These are phyloP conservation scores for Ramalina intermedia DNA, from an alignment of 495 filamentous ascomycete species.

Conservation along the genomic window DNA sequence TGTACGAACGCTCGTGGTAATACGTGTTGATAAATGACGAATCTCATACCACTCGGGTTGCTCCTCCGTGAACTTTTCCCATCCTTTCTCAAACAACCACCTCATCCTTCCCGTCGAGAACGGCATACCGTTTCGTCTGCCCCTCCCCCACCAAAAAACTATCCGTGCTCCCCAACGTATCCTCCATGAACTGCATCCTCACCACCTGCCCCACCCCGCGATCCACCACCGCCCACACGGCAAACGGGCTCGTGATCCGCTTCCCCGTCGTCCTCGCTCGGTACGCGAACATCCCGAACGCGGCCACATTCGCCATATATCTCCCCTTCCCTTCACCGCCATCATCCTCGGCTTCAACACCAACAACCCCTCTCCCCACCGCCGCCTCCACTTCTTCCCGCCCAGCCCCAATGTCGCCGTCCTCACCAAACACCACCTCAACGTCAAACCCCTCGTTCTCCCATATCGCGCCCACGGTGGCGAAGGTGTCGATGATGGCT, in stretches of 20 bases:
- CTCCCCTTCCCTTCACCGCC: background rate
- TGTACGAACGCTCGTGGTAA: too few relatives aligned
- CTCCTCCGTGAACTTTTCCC: too few relatives aligned
- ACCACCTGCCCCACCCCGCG: constrained; percentile 5
- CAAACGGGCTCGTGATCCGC: constrained; percentile 9
- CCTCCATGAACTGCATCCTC: constrained; percentile 18
- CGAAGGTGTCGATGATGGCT: constrained; percentile 13
- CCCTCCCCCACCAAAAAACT: constrained; percentile 1
- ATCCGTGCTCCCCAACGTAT: constrained; percentile 9
- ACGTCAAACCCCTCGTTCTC: constrained; percentile 7
- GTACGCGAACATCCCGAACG: constrained; percentile 11
- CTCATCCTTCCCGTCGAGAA: constrained; percentile 4
- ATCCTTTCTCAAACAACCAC: background rate
- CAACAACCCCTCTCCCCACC: too few relatives aligned
- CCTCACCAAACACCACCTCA: constrained; percentile 5
- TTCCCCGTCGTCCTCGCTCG: constrained; percentile 2
- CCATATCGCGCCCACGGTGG: constrained; percentile 8
- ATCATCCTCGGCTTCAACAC: background rate
- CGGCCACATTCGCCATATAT: constrained; percentile 4
- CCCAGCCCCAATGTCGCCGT: too few relatives aligned
- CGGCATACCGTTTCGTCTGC: background rate
- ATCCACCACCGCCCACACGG: constrained; percentile 9
- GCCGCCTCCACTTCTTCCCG: too few relatives aligned
- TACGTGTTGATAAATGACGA: too few relatives aligned
- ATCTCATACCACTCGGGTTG: too few relatives aligned